Percentiles rank a stretch among this genome's conserved stretches.
phyloP scores from a whole-genome alignment of 2,329 filamentous ascomycete species.

The Cryoendolithus antarcticus region DNA sequence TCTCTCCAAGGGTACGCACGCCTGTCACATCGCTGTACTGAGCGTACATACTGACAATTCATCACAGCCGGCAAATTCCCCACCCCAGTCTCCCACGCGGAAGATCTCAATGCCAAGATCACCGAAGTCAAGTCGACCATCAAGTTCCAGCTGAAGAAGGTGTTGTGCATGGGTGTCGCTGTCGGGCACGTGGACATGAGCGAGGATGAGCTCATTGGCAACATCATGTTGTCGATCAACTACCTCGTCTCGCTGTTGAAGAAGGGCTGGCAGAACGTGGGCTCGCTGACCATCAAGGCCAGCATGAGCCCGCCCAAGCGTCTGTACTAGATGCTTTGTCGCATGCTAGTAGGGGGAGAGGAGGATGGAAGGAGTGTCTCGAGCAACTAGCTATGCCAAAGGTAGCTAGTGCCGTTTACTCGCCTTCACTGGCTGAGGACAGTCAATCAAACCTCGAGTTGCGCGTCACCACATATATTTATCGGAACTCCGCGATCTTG shows the following conservation, averaged over 20 bases:
- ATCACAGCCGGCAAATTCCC: slow-evolving; percentile 93
- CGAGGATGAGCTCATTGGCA: slow-evolving; percentile 87
- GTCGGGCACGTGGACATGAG: slow-evolving; percentile 98
- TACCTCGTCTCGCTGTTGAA: slow-evolving; percentile 98
- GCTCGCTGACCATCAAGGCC: slow-evolving; percentile 99
- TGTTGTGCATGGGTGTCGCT: slow-evolving; percentile 98
- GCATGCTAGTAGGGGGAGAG: slow-evolving; percentile 3
- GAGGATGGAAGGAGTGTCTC: slow-evolving; percentile 12
- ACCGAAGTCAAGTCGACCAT: slow-evolving; percentile 99
- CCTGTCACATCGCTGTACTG: not conserved
- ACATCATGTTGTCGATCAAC: slow-evolving; percentile 99
- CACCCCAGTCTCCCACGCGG: slow-evolving; percentile 90
- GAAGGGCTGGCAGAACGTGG: slow-evolving; percentile 99
- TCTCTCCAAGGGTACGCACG: slow-evolving; percentile 76
- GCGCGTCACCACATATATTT: too few relatives aligned
- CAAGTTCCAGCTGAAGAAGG: slow-evolving; percentile 99
- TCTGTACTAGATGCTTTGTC: slow-evolving; percentile 60
- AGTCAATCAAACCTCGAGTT: slow-evolving; percentile 3
- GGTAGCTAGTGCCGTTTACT: slow-evolving; percentile 6
- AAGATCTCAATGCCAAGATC: slow-evolving; percentile 90
- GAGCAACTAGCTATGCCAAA: slow-evolving; percentile 8
- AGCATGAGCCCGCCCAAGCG: slow-evolving; percentile 98
- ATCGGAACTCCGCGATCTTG: too few relatives aligned
- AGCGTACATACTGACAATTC: slow-evolving; percentile 16
- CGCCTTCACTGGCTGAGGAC: slow-evolving; percentile 21